Conservation (phyloP, 2,329 filamentous ascomycete species). For the Beauveria brongniartii region DNA sequence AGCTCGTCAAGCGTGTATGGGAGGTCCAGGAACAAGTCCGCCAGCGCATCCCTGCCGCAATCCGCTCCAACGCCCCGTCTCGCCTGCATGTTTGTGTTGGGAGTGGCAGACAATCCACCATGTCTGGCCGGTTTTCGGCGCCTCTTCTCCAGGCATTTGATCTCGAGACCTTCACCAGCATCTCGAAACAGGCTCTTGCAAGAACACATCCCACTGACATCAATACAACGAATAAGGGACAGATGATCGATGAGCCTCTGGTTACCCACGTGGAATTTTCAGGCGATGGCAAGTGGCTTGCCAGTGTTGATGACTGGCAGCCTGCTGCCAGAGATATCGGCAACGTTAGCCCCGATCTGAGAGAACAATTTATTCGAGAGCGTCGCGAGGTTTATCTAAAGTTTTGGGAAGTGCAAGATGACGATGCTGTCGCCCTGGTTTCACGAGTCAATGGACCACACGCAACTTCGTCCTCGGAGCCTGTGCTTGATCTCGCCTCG, state of each 20-base stretch:
- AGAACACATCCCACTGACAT: conserved; percentile 79
- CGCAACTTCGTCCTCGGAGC: conserved; percentile 43
- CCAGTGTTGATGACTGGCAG: conserved; percentile 85
- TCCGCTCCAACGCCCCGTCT: conserved; percentile 55
- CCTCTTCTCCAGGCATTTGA: conserved; percentile 77
- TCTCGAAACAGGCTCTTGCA: conserved; percentile 81
- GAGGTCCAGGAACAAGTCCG: conserved; percentile 34
- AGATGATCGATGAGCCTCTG: conserved; percentile 67
- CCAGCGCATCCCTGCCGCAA: conserved; percentile 48
- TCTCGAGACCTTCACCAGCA: conserved; percentile 65
- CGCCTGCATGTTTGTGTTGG: conserved; percentile 62
- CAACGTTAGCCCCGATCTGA: conserved; percentile 27
- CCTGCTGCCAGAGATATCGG: conserved; percentile 63
- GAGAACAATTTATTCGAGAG: conserved; percentile 39
- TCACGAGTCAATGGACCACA: conserved; percentile 83
- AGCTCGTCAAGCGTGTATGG: conserved; percentile 45
- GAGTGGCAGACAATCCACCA: conserved; percentile 47
- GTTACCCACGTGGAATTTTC: conserved; percentile 70
- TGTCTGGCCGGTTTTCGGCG: conserved; percentile 43
- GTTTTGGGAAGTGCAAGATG: conserved; percentile 69
- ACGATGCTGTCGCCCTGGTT: conserved; percentile 61
- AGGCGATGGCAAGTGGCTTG: conserved; percentile 78
- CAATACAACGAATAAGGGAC: conserved; percentile 65
- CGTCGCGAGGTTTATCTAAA: conserved; percentile 74
- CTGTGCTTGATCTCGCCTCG: conserved; percentile 64